Percentiles rank a stretch among this genome's conserved stretches.
Evolutionary conservation across 495 filamentous ascomycete genomes (phyloP).

Genomic region (Thermothielavioides terrestris): DNA sequence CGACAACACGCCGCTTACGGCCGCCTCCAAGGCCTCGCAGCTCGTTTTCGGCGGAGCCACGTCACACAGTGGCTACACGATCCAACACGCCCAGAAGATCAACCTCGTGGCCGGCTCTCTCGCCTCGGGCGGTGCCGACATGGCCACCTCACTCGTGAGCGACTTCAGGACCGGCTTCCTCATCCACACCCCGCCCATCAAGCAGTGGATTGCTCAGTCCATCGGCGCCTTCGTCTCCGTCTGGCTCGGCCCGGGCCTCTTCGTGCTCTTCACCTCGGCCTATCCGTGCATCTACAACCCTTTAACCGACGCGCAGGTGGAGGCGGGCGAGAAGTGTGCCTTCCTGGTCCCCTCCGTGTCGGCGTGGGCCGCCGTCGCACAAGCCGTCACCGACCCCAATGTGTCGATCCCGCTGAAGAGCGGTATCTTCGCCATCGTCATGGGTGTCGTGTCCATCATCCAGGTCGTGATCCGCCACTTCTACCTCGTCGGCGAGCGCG

Average conservation of each 20-base stretch:
- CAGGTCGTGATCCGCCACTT: slow-evolving; percentile 51
- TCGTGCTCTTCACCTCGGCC: slow-evolving; percentile 54
- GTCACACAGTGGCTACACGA: slow-evolving; percentile 35
- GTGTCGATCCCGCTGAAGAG: slow-evolving; percentile 48
- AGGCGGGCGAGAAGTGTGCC: slow-evolving; percentile 35
- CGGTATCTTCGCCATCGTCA: slow-evolving; percentile 49
- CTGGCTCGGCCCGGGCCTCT: slow-evolving; percentile 55
- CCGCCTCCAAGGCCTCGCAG: slow-evolving; percentile 59
- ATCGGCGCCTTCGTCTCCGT: slow-evolving; percentile 52
- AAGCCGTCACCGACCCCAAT: slow-evolving; percentile 52
- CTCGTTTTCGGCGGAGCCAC: slow-evolving; percentile 57
- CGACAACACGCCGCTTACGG: slow-evolving; percentile 55
- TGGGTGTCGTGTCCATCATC: slow-evolving; percentile 41
- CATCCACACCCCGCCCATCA: slow-evolving; percentile 50
- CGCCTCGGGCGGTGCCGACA: slow-evolving; percentile 49
- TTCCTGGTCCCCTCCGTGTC: slow-evolving; percentile 54
- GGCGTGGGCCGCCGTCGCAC: slow-evolving; percentile 57
- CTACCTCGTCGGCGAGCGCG: slow-evolving; percentile 37
- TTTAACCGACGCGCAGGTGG: slow-evolving; percentile 12
- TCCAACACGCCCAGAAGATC: slow-evolving; percentile 46
- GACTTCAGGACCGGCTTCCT: slow-evolving; percentile 60
- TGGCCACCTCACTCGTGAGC: slow-evolving; percentile 45
- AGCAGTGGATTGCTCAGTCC: slow-evolving; percentile 56
- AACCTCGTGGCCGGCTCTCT: slow-evolving; percentile 57
- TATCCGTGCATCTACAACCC: slow-evolving; percentile 51